Conservation (phyloP, 192 early-diverging fungal species). For the Coemansia interrupta region DNA sequence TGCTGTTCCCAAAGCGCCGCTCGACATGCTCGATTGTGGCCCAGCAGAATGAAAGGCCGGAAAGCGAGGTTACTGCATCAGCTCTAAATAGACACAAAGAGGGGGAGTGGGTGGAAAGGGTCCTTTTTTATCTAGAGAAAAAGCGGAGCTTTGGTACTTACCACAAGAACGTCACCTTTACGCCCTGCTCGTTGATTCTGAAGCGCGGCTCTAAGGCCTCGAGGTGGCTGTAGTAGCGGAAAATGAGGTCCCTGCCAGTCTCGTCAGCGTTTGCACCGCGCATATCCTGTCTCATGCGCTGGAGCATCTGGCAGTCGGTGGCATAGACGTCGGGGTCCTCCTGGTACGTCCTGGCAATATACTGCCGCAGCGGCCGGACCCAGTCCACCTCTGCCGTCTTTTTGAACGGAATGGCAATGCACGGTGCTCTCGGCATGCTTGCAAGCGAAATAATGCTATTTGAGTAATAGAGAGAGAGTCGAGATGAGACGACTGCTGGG, state of each 20-base stretch:
- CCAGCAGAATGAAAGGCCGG: no score
- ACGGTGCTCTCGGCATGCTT: conserved; percentile 42
- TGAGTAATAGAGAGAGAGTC: background rate
- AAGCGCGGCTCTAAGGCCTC: conserved; percentile 92
- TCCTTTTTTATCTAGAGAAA: conserved; percentile 4
- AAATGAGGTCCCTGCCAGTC: conserved; percentile 89
- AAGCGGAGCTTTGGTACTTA: conserved; percentile 39
- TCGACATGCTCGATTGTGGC: no score
- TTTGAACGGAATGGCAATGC: conserved; percentile 67
- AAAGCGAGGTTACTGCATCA: no score
- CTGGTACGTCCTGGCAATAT: conserved; percentile 81
- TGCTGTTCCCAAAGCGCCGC: no score
- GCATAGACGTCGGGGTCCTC: conserved; percentile 92
- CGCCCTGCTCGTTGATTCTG: conserved; percentile 85
- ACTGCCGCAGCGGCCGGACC: conserved; percentile 73
- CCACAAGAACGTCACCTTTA: conserved; percentile 91
- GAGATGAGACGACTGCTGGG: background rate
- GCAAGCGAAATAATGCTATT: background rate
- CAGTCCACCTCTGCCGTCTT: conserved; percentile 91
- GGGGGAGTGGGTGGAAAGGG: background rate
- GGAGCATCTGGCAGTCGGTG: conserved; percentile 75
- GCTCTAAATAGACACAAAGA: background rate
- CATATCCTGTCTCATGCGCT: conserved; percentile 92
- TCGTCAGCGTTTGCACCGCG: conserved; percentile 91
- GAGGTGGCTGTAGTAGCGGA: conserved; percentile 94